A percentile compares a stretch with the other conserved stretches of the same genome.
Evolutionary conservation across 2,329 filamentous ascomycete species (phyloP).

Genomic region (Onygenales sp.): DNA sequence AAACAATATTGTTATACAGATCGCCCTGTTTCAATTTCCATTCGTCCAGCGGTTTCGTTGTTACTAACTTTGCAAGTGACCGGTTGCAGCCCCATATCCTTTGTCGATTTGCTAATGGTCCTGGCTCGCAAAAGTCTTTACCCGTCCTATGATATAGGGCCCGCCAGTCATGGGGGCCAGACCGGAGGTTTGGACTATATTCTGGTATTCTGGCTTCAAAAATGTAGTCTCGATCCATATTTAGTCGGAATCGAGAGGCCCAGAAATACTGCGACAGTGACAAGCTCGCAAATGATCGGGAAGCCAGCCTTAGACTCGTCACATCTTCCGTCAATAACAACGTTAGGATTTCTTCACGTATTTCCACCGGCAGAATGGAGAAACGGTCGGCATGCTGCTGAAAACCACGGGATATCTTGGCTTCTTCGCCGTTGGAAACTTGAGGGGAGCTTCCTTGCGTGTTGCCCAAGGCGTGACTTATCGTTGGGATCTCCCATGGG

Average conservation of each 20-base stretch:
- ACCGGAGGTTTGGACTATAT: background rate
- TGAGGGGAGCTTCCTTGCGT: background rate
- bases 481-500: slow-evolving; percentile 8
- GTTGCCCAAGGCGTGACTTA: slow-evolving; percentile 5
- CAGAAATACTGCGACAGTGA: slow-evolving; percentile 13
- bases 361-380: slow-evolving; percentile 10
- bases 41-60: background rate
- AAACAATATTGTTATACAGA: slow-evolving; percentile 5
- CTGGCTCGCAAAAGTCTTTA: background rate
- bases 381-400: slow-evolving; percentile 10
- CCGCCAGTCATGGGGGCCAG: slow-evolving; percentile 16
- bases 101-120: slow-evolving; percentile 9
- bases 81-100: slow-evolving; percentile 11
- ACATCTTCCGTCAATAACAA: slow-evolving; percentile 10
- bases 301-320: slow-evolving; percentile 9
- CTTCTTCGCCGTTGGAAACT: background rate
- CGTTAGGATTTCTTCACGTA: slow-evolving; percentile 13
- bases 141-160: slow-evolving; percentile 11
- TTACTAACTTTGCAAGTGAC: slow-evolving; percentile 10
- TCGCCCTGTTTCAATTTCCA: background rate
- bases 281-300: slow-evolving; percentile 15
- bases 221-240: slow-evolving; percentile 12
- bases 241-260: slow-evolving; percentile 13
- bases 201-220: slow-evolving; percentile 9
- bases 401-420: background rate